Percentiles rank a stretch among this genome's conserved stretches.
Evolutionary conservation across 2,329 filamentous ascomycete species (phyloP).

Genomic region (Paramyrothecium sp.): DNA sequence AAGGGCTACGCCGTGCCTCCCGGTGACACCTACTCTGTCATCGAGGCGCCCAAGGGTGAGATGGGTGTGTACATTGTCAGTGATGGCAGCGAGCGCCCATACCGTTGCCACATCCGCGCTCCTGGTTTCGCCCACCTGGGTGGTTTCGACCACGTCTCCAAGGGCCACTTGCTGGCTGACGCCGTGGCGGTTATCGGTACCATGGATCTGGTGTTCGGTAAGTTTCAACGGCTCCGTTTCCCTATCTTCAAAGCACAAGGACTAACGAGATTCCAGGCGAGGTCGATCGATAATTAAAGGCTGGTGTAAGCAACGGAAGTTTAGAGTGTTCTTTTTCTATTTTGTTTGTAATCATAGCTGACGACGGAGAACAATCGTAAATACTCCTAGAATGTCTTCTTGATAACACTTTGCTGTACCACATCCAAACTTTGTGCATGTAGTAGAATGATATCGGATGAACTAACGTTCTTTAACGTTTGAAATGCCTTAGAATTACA

Average conservation of each 20-base stretch:
- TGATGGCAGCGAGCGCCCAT: slow-evolving; percentile 93
- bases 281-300: slow-evolving; percentile 52
- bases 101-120: slow-evolving; percentile 95
- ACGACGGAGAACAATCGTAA: slow-evolving; percentile 31
- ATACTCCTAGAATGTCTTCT: slow-evolving; percentile 32
- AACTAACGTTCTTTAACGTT: slow-evolving; percentile 2
- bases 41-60: slow-evolving; percentile 99
- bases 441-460: slow-evolving; percentile 19
- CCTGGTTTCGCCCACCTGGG: slow-evolving; percentile 94
- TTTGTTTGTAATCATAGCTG: slow-evolving; percentile 42
- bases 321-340: slow-evolving; percentile 28
- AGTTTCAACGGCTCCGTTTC: slow-evolving; percentile 26
- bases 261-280: slow-evolving; percentile 48
- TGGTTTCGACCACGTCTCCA: slow-evolving; percentile 90
- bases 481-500: background rate
- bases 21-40: slow-evolving; percentile 95
- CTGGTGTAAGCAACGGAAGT: slow-evolving; percentile 23
- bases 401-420: slow-evolving; percentile 21
- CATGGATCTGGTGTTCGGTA: slow-evolving; percentile 88
- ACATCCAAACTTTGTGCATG: slow-evolving; percentile 15
- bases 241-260: slow-evolving; percentile 12
- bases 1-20: slow-evolving; percentile 98
- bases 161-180: slow-evolving; percentile 92
- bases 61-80: slow-evolving; percentile 98
- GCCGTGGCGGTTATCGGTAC: slow-evolving; percentile 93